phyloP scores from a whole-genome alignment of 192 early-diverging fungal genomes.

The Chytriomyces sp. region DNA sequence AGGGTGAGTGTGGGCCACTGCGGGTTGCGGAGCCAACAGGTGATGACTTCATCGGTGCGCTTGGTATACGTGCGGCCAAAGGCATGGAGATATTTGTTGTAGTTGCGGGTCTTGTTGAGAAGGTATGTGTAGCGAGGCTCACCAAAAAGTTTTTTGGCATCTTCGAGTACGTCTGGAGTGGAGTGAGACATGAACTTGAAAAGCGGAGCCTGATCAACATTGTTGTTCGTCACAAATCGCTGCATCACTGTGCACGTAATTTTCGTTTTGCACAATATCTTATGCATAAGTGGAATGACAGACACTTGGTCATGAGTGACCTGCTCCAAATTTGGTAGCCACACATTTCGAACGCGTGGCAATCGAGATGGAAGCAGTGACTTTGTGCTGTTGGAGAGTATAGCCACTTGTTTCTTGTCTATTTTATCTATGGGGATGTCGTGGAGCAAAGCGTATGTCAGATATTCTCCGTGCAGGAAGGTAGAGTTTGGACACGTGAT shows the following conservation, averaged over 20 bases:
- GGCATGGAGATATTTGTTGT: slow-evolving; percentile 16
- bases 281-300: background rate
- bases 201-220: no score
- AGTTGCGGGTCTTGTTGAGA: no score
- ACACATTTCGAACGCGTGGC: background rate
- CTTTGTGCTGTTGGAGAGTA: no score
- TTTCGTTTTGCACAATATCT: background rate
- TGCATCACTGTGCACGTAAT: background rate
- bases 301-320: background rate
- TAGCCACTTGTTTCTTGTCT: no score
- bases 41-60: no score
- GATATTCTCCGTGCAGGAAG: slow-evolving; percentile 18
- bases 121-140: no score
- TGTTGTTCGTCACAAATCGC: background rate
- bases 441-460: background rate
- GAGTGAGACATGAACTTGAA: no score
- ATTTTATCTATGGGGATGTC: no score
- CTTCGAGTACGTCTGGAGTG: no score
- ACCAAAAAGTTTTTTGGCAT: no score
- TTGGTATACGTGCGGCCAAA: background rate
- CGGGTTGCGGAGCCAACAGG: slow-evolving; percentile 1
- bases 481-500: background rate
- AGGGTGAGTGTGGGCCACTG: slow-evolving; percentile 25
- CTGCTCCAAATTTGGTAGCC: slow-evolving; percentile 16
- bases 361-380: no score